Evolutionary conservation across 306 rosid species (phyloP), one percentile per base, ranked within the genome.

Genomic region (Sophora flavescens): DNA sequence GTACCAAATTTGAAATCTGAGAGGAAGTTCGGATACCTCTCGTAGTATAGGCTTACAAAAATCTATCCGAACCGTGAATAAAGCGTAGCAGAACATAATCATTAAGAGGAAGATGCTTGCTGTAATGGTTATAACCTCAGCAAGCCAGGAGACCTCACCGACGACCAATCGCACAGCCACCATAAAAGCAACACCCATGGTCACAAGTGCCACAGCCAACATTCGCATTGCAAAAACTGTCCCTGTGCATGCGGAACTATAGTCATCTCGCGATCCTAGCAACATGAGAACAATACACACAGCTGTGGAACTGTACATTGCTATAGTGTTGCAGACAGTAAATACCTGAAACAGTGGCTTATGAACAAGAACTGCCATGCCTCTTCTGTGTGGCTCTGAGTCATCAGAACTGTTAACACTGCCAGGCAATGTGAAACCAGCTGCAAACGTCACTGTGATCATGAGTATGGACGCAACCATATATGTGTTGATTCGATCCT

Each of bases 371-470:
- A 60, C 44, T 35, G 72, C 78, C 39, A 17, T 61, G 2, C 68
- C 65, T 45, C 56, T 48, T 0, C 9, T 3, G 8, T 61, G 14
- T 45, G 79, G 51, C 16, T 50, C 9, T 1, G 53, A 30, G 2
- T 54, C 74, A 18, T 78, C 80, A 0, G 67, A 51, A 8, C 71
- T 4, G 42, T 50, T 36, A 1, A 64, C 22, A 32, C 78, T 53
- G 7, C 83, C 76, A 0, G 88, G 85, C 59, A 81, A 6, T 4
- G 75, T 68, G 47, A 84, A 77, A 4, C 75, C 75, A 6, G 85
- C 88, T 0, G 78, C 74, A 33, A 84, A 85, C 12, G 88, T 68
- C 3, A 85, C 83, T 0, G 80, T 75, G 8, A 56, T 72, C 4
- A 85, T 35, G 4, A 85, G 61, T 1, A 59, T 78, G 1, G 82